These are phyloP conservation scores for Pythium dissotocum DNA, from an alignment of 352 stramenopile genomes.

Conservation along the genomic window DNA sequence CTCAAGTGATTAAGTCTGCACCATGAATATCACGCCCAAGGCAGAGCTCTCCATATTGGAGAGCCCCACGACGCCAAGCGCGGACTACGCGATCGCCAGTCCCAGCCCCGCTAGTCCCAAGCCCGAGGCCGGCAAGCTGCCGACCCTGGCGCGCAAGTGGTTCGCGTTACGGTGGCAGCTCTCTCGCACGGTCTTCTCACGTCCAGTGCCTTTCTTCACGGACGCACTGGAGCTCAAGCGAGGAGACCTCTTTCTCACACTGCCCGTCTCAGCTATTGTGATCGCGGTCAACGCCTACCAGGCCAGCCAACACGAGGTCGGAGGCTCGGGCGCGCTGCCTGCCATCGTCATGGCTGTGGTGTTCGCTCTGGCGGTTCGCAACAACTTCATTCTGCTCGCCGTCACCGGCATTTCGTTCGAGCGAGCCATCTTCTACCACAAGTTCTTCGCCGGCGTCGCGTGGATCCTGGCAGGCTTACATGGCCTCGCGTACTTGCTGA, in stretches of 20 bases:
- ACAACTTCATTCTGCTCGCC: slow-evolving; percentile 47
- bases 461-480: slow-evolving; percentile 43
- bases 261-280: slow-evolving; percentile 7
- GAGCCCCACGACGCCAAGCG: neutral
- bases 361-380: slow-evolving; percentile 46
- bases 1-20: neutral
- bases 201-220: slow-evolving; percentile 15
- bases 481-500: slow-evolving; percentile 41
- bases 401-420: slow-evolving; percentile 53
- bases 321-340: slow-evolving; percentile 25
- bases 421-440: slow-evolving; percentile 54
- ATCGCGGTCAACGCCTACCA: neutral
- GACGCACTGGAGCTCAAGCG: slow-evolving; percentile 19
- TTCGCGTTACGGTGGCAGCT: slow-evolving; percentile 25
- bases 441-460: slow-evolving; percentile 34
- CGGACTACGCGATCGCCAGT: neutral
- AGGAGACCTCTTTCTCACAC: slow-evolving; percentile 20
- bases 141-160: slow-evolving; percentile 6
- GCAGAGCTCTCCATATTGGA: neutral
- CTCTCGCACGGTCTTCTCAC: slow-evolving; percentile 12
- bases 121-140: no score
- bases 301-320: slow-evolving; percentile 1
- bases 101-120: neutral
- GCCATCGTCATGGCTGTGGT: slow-evolving; percentile 37
- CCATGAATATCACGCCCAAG: neutral